Percentiles rank a stretch among this genome's conserved stretches.
phyloP scores from a whole-genome alignment of 2,329 filamentous ascomycete species.

The Paracoccidioides brasiliensis region DNA sequence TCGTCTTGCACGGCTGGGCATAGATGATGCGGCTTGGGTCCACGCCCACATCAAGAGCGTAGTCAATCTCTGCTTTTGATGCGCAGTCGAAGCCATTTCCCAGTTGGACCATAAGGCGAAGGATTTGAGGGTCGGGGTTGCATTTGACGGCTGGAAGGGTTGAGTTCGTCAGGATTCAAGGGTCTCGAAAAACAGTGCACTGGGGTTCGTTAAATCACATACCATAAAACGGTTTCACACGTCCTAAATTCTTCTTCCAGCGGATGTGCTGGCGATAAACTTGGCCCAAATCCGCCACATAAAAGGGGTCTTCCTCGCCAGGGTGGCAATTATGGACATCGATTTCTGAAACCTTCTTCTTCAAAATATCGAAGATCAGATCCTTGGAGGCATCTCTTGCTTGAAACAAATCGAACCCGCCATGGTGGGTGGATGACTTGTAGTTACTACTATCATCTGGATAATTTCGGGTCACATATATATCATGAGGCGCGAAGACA shows the following conservation, averaged over 20 bases:
- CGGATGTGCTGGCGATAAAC: slow-evolving; percentile 97
- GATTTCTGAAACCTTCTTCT: slow-evolving; percentile 69
- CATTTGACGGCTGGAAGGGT: slow-evolving; percentile 72
- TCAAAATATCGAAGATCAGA: slow-evolving; percentile 75
- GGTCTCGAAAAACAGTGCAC: neutral
- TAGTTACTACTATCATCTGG: slow-evolving; percentile 18
- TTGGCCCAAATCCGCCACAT: slow-evolving; percentile 93
- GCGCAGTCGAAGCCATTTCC: slow-evolving; percentile 97
- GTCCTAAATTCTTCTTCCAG: slow-evolving; percentile 88
- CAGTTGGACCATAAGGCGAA: slow-evolving; percentile 73
- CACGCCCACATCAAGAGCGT: slow-evolving; percentile 70
- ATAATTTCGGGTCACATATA: slow-evolving; percentile 23
- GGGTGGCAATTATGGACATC: slow-evolving; percentile 79
- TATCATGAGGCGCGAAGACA: slow-evolving; percentile 43
- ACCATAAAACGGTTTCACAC: slow-evolving; percentile 96
- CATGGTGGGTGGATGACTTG: slow-evolving; percentile 30
- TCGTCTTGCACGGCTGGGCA: slow-evolving; percentile 98
- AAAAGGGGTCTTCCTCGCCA: slow-evolving; percentile 95
- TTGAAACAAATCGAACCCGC: slow-evolving; percentile 31
- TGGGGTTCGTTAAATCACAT: slow-evolving; percentile 23
- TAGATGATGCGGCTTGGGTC: slow-evolving; percentile 92
- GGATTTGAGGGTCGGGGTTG: slow-evolving; percentile 83
- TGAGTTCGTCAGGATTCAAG: neutral
- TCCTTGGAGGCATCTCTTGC: slow-evolving; percentile 50
- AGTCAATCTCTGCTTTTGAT: slow-evolving; percentile 93